Percentiles rank a stretch among this genome's conserved stretches.
These are phyloP conservation scores for Kuraishia piskuri DNA, from an alignment of 805 yeast species.

Conservation along the genomic window DNA sequence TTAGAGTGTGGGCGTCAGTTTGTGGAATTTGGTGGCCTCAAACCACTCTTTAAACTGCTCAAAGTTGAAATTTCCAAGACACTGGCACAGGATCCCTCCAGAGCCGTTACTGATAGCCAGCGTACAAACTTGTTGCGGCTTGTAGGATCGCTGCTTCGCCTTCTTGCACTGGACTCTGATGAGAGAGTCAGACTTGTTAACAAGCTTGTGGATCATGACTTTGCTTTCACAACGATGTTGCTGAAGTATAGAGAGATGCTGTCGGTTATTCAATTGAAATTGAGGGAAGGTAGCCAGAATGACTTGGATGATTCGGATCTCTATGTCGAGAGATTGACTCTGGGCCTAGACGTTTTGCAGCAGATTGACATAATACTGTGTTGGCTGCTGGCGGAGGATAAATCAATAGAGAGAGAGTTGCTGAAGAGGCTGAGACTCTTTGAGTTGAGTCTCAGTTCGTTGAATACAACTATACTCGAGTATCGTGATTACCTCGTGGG, in stretches of 20 bases:
- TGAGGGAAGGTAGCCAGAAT: not conserved
- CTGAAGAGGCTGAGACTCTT: not conserved
- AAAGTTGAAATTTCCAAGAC: not conserved
- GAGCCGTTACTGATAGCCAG: not conserved
- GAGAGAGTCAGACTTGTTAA: slow-evolving; percentile 6
- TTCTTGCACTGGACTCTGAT: slow-evolving; percentile 5
- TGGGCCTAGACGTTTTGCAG: slow-evolving; percentile 4
- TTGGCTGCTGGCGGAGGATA: slow-evolving; percentile 5
- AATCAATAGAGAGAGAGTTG: not conserved
- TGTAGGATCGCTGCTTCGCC: slow-evolving; percentile 1
- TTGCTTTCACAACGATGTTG: not conserved
- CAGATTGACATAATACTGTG: slow-evolving; percentile 4
- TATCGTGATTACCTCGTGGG: not conserved
- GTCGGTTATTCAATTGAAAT: not conserved
- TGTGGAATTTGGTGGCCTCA: slow-evolving; percentile 4
- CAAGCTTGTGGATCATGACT: slow-evolving; percentile 5
- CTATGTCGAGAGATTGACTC: not conserved
- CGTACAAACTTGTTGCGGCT: not conserved
- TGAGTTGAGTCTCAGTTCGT: not conserved
- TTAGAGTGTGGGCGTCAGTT: slow-evolving; percentile 1
- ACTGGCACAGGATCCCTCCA: not conserved
- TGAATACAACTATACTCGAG: not conserved
- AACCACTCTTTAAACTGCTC: slow-evolving; percentile 4
- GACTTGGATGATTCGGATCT: not conserved
- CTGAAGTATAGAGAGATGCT: slow-evolving; percentile 1